These are phyloP conservation scores for Tieghemostelium lacteum DNA, from an alignment of 78 protist species.

Conservation along the genomic window DNA sequence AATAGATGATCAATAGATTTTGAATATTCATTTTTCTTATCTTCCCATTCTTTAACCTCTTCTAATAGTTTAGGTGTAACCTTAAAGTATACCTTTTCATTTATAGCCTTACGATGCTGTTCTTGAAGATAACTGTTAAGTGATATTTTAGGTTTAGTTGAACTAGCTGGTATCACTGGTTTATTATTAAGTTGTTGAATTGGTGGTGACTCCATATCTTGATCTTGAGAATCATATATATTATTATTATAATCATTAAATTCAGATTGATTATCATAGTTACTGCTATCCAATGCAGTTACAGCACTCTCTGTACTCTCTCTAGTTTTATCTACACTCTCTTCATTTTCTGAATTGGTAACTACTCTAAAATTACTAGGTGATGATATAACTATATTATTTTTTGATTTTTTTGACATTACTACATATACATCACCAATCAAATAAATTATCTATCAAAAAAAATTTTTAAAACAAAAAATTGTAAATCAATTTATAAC, in stretches of 20 bases:
- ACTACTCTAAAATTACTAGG: conserved; percentile 42
- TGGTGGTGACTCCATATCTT: not conserved
- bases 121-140: not conserved
- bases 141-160: conserved; percentile 10
- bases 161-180: not conserved
- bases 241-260: not conserved
- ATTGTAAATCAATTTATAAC: too few species aligned
- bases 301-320: not conserved
- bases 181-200: not conserved
- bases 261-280: not conserved
- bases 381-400: conserved; percentile 35
- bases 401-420: too few species aligned
- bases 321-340: not conserved
- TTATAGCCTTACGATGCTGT: too few species aligned
- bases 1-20: conserved; percentile 19
- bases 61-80: conserved; percentile 34
- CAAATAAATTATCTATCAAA: too few species aligned
- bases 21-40: conserved; percentile 12
- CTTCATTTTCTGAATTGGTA: not conserved
- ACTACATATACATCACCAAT: too few species aligned
- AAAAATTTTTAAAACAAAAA: too few species aligned
- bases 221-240: not conserved
- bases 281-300: not conserved
- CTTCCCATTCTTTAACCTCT: conserved; percentile 58
- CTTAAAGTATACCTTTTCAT: conserved; percentile 44